Conservation (phyloP, 441 rosid genomes). For the Manihot esculenta region DNA sequence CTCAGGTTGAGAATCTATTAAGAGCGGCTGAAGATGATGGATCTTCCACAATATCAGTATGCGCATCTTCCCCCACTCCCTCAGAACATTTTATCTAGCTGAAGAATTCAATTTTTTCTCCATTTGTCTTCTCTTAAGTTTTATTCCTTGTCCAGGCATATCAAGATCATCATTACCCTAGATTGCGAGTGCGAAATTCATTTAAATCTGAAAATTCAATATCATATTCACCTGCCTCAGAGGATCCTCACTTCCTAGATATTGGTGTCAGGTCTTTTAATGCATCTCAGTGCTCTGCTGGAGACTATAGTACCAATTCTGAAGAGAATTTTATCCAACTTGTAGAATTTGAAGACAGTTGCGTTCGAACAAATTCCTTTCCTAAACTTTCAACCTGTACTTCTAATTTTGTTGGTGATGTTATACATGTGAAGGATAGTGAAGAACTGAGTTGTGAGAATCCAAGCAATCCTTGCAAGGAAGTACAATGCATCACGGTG, state of each 20-base stretch:
- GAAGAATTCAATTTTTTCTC: constrained; percentile 1
- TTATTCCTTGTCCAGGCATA: constrained; percentile 47
- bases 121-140: constrained; percentile 6
- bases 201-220: constrained; percentile 54
- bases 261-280: constrained; percentile 39
- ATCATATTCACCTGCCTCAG: constrained; percentile 37
- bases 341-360: constrained; percentile 49
- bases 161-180: constrained; percentile 62
- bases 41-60: constrained; percentile 40
- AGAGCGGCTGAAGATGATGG: constrained; percentile 40
- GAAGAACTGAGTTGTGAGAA: constrained; percentile 46
- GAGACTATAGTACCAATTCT: constrained; percentile 47
- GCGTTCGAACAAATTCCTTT: constrained; percentile 19
- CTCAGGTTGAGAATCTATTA: constrained; percentile 63
- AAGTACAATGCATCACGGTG: constrained; percentile 54
- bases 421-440: constrained; percentile 32
- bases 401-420: constrained; percentile 34
- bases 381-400: constrained; percentile 34
- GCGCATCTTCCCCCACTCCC: not conserved
- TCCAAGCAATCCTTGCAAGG: constrained; percentile 54
- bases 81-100: not conserved
- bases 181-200: constrained; percentile 67
- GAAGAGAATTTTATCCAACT: constrained; percentile 60
- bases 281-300: constrained; percentile 59
- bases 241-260: constrained; percentile 32